Evolutionary conservation across 2,329 filamentous ascomycete genomes (phyloP).

Genomic region (Paecilomyces fulvus): DNA sequence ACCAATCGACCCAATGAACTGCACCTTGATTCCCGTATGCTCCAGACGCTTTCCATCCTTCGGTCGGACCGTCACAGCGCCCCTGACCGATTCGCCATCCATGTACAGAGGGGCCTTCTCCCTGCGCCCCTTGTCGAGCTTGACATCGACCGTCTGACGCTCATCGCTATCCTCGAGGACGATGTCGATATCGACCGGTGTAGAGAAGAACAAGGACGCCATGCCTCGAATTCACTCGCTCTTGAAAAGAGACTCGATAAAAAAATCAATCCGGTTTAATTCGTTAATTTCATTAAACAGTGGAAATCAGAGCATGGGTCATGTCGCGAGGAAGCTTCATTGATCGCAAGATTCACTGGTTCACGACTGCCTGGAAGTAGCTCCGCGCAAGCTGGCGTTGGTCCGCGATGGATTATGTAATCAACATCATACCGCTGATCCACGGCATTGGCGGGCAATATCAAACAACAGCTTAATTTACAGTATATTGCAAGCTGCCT

Average conservation of each 20-base stretch:
- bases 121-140: slow-evolving; percentile 94
- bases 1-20: slow-evolving; percentile 99
- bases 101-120: slow-evolving; percentile 96
- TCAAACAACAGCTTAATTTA: too few species aligned
- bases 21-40: slow-evolving; percentile 98
- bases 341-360: slow-evolving; percentile 6
- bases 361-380: slow-evolving; percentile 4
- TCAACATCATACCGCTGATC: slow-evolving; percentile 1
- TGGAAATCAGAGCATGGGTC: slow-evolving; percentile 11
- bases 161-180: slow-evolving; percentile 94
- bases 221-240: slow-evolving; percentile 43
- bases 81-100: slow-evolving; percentile 97
- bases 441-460: neutral
- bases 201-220: slow-evolving; percentile 99
- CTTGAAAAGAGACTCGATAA: neutral
- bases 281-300: slow-evolving; percentile 1
- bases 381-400: neutral
- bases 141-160: slow-evolving; percentile 90
- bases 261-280: slow-evolving; percentile 1
- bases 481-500: neutral
- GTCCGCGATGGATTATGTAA: slow-evolving; percentile 11
- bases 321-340: neutral
- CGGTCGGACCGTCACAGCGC: slow-evolving; percentile 84
- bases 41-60: slow-evolving; percentile 98
- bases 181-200: slow-evolving; percentile 96